Percentiles rank a stretch among this genome's conserved stretches.
These are phyloP conservation scores for Lindgomyces ingoldianus DNA, from an alignment of 495 filamentous ascomycete species.

Conservation along the genomic window DNA sequence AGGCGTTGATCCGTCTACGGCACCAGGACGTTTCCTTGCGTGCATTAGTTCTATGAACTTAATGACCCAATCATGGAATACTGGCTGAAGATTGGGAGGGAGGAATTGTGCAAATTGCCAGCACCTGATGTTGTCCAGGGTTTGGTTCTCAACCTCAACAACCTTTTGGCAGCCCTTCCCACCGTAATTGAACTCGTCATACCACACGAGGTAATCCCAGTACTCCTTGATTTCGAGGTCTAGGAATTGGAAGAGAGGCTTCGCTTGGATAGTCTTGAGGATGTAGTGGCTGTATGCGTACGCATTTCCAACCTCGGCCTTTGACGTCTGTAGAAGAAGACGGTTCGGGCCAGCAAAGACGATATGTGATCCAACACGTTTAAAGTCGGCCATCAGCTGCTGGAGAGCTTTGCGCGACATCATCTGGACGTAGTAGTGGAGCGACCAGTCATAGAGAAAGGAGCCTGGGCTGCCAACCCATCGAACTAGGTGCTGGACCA, in stretches of 20 bases:
- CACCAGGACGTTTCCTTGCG: slow-evolving; percentile 66
- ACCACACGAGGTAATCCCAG: slow-evolving; percentile 99
- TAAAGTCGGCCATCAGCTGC: slow-evolving; percentile 95
- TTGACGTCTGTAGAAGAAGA: slow-evolving; percentile 91
- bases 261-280: slow-evolving; percentile 89
- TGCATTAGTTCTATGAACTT: slow-evolving; percentile 98
- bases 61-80: slow-evolving; percentile 89
- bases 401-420: slow-evolving; percentile 96
- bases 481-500: slow-evolving; percentile 95
- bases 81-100: slow-evolving; percentile 72
- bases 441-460: slow-evolving; percentile 91
- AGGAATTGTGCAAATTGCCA: slow-evolving; percentile 95
- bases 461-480: slow-evolving; percentile 93
- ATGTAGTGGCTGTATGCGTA: slow-evolving; percentile 97
- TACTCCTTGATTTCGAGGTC: slow-evolving; percentile 98
- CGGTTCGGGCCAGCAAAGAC: slow-evolving; percentile 88
- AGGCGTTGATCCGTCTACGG: slow-evolving; percentile 54
- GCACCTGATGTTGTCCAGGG: slow-evolving; percentile 93
- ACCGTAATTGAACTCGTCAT: slow-evolving; percentile 97
- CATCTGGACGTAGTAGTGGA: slow-evolving; percentile 98
- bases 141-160: slow-evolving; percentile 77
- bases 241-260: slow-evolving; percentile 94
- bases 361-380: slow-evolving; percentile 89
- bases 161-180: slow-evolving; percentile 88
- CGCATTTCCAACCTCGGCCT: slow-evolving; percentile 94